Evolutionary conservation across 139 green algal species (phyloP).

Genomic region (Chlamydomonas schloesseri): DNA sequence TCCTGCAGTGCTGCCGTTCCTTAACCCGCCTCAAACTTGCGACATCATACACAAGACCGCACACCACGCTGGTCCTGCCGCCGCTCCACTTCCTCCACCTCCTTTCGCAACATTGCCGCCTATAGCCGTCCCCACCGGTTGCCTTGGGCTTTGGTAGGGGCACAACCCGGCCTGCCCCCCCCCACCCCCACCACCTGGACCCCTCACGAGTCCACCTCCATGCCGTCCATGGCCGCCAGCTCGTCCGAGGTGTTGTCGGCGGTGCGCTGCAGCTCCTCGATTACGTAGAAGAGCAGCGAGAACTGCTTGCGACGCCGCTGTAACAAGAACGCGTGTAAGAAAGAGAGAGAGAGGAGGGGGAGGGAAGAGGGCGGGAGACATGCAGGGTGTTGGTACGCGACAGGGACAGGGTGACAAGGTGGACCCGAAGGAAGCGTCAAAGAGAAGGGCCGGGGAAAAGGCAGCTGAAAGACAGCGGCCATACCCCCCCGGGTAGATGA

Average conservation of each 20-base stretch:
- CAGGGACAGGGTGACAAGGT: neutral
- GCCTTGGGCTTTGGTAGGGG: too few relatives aligned
- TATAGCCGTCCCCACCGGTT: too few relatives aligned
- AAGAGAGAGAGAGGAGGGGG: neutral
- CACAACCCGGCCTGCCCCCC: too few relatives aligned
- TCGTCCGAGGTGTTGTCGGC: constrained; percentile 42
- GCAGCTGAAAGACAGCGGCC: too few relatives aligned
- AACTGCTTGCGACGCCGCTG: constrained; percentile 72
- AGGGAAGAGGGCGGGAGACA: neutral
- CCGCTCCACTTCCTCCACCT: too few relatives aligned
- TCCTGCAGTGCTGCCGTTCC: too few relatives aligned
- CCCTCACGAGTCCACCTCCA: constrained; percentile 27
- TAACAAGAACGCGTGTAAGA: constrained; percentile 5
- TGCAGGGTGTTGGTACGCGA: too few relatives aligned
- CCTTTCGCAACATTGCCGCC: too few relatives aligned
- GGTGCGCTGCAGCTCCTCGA: constrained; percentile 61
- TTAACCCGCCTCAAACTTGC: too few relatives aligned
- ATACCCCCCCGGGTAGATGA: too few relatives aligned
- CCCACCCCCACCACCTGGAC: neutral
- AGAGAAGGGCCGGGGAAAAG: neutral
- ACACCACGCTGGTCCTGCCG: too few relatives aligned
- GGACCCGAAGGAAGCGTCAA: neutral
- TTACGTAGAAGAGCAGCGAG: constrained; percentile 70
- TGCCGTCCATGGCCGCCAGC: constrained; percentile 14
- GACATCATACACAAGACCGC: too few relatives aligned